Percentiles rank a stretch among this genome's conserved stretches.
Conservation (phyloP, 2,329 filamentous ascomycete genomes). For the Clonostachys solani region DNA sequence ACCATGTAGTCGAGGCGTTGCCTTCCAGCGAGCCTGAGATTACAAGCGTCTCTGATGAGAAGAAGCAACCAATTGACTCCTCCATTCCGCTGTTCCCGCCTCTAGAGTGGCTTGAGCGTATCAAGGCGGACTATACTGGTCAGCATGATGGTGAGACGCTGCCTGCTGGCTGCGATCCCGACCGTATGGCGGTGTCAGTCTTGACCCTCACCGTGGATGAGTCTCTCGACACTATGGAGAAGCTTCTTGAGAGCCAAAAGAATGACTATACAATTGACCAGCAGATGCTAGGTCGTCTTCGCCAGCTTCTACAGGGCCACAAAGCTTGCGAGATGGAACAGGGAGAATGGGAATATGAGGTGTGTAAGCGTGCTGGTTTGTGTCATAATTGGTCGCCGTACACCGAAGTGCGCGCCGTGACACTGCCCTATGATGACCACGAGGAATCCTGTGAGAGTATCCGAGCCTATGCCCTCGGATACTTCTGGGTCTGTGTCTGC, state of each 20-base stretch:
- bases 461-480: conserved; percentile 16
- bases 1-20: too few species aligned
- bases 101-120: conserved; percentile 12
- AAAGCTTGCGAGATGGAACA: conserved; percentile 16
- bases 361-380: conserved; percentile 14
- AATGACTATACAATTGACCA: conserved; percentile 19
- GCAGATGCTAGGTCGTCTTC: conserved; percentile 9
- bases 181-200: conserved; percentile 13
- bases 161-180: conserved; percentile 14
- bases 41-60: too few species aligned
- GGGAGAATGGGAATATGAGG: conserved; percentile 18
- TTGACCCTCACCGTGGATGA: conserved; percentile 14
- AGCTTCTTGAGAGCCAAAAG: conserved; percentile 11
- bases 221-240: conserved; percentile 5
- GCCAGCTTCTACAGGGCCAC: conserved; percentile 13
- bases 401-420: conserved; percentile 17
- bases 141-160: conserved; percentile 17
- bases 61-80: too few species aligned
- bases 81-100: conserved; percentile 4
- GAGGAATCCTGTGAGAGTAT: conserved; percentile 18
- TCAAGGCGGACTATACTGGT: conserved; percentile 16
- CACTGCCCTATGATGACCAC: conserved; percentile 16
- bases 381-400: conserved; percentile 12
- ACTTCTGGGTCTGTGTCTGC: conserved; percentile 17
- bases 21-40: too few species aligned